Evolutionary conservation across 1,139 yeast species (phyloP).

Genomic region (Yamadazyma mexicana): DNA sequence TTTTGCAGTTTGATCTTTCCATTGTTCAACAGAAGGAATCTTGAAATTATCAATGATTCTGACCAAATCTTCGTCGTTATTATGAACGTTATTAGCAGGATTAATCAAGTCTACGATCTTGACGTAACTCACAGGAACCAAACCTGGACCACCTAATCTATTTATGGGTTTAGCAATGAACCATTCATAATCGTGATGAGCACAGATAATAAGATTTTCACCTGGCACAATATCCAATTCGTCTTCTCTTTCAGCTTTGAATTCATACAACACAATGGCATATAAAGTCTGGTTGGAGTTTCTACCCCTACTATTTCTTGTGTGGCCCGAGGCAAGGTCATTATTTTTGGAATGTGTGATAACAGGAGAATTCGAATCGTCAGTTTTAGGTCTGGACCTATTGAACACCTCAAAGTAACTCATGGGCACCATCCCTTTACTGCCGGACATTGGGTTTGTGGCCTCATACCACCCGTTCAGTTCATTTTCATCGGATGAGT

Average conservation of each 20-base stretch:
- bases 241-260: conserved; percentile 85
- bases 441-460: conserved; percentile 76
- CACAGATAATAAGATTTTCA: conserved; percentile 88
- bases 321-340: conserved; percentile 3
- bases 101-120: conserved; percentile 75
- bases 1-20: conserved; percentile 89
- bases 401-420: conserved; percentile 79
- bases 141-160: conserved; percentile 93
- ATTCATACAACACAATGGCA: conserved; percentile 66
- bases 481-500: conserved; percentile 48
- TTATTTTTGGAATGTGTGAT: conserved; percentile 4
- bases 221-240: conserved; percentile 84
- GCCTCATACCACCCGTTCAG: conserved; percentile 82
- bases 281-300: conserved; percentile 39
- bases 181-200: conserved; percentile 96
- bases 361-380: conserved; percentile 8
- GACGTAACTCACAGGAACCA: conserved; percentile 89
- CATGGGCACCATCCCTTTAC: conserved; percentile 85
- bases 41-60: conserved; percentile 55
- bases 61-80: conserved; percentile 28
- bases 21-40: conserved; percentile 90
- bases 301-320: conserved; percentile 8
- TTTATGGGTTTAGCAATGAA: conserved; percentile 96
- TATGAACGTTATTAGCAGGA: conserved; percentile 19
- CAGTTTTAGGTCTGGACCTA: conserved; percentile 45